Evolutionary conservation across 2,329 filamentous ascomycete species (phyloP).

Genomic region (Diplodia mutila): DNA sequence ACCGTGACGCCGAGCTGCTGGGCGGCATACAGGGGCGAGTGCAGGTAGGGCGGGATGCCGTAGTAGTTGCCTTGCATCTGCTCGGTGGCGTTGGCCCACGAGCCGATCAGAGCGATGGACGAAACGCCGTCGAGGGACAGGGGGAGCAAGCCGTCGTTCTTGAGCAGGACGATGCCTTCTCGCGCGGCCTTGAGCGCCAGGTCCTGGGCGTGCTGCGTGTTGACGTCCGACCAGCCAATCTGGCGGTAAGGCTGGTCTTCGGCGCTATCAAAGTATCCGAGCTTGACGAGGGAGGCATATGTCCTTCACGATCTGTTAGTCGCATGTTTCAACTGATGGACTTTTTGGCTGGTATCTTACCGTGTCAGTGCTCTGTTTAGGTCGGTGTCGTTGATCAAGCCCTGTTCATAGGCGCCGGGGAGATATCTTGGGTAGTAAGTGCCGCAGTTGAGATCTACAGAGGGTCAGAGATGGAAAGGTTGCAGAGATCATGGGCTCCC

Average conservation of each 20-base stretch:
- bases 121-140: constrained; percentile 43
- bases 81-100: constrained; percentile 61
- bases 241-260: constrained; percentile 53
- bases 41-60: constrained; percentile 60
- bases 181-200: constrained; percentile 60
- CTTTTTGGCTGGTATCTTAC: constrained; percentile 32
- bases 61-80: constrained; percentile 62
- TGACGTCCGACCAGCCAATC: constrained; percentile 60
- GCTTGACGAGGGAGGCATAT: constrained; percentile 58
- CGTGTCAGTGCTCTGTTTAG: constrained; percentile 57
- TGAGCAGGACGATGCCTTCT: constrained; percentile 54
- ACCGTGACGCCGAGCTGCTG: constrained; percentile 51
- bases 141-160: constrained; percentile 57
- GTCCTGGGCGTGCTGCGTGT: constrained; percentile 56
- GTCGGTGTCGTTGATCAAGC: constrained; percentile 49
- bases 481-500: neutral
- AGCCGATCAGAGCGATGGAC: constrained; percentile 60
- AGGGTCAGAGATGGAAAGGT: neutral
- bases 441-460: constrained; percentile 56
- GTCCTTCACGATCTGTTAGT: neutral
- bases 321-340: neutral
- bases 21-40: constrained; percentile 58
- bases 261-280: constrained; percentile 62
- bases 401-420: constrained; percentile 47
- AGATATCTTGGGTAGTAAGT: constrained; percentile 53